These are phyloP conservation scores for Salix viminalis DNA, from an alignment of 345 rosid genomes.

Conservation along the genomic window DNA sequence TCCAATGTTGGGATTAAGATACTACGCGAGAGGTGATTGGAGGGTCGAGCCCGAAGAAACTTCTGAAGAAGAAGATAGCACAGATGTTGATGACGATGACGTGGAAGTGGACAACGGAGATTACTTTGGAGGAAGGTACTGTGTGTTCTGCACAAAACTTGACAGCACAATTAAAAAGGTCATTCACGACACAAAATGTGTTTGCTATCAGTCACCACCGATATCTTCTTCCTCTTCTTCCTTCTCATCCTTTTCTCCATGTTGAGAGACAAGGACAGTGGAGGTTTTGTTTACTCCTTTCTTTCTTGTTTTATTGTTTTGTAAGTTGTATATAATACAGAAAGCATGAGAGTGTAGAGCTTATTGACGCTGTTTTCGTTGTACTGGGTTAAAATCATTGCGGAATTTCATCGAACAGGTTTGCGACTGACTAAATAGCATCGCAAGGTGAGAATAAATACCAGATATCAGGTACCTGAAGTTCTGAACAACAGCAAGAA, in stretches of 20 bases:
- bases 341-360: not conserved
- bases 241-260: slow-evolving; percentile 34
- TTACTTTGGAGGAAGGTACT: slow-evolving; percentile 33
- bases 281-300: not conserved
- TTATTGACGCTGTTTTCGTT: not conserved
- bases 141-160: slow-evolving; percentile 62
- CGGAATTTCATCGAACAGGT: slow-evolving; percentile 27
- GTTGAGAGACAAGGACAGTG: not conserved
- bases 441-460: not conserved
- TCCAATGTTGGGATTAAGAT: slow-evolving; percentile 41
- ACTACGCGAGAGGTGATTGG: slow-evolving; percentile 31
- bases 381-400: not conserved
- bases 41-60: slow-evolving; percentile 27
- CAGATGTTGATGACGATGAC: not conserved
- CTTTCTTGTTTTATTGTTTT: slow-evolving; percentile 8
- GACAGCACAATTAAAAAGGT: slow-evolving; percentile 38
- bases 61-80: slow-evolving; percentile 14
- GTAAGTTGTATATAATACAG: slow-evolving; percentile 23
- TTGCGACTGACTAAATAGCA: not conserved
- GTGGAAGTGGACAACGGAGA: slow-evolving; percentile 14
- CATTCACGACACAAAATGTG: slow-evolving; percentile 47
- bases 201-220: slow-evolving; percentile 41
- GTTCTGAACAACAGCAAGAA: not conserved
- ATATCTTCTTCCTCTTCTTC: slow-evolving; percentile 35
- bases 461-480: too few relatives aligned